phyloP scores from a whole-genome alignment of 208 protist genomes.

The Acanthamoeba polyphaga region DNA sequence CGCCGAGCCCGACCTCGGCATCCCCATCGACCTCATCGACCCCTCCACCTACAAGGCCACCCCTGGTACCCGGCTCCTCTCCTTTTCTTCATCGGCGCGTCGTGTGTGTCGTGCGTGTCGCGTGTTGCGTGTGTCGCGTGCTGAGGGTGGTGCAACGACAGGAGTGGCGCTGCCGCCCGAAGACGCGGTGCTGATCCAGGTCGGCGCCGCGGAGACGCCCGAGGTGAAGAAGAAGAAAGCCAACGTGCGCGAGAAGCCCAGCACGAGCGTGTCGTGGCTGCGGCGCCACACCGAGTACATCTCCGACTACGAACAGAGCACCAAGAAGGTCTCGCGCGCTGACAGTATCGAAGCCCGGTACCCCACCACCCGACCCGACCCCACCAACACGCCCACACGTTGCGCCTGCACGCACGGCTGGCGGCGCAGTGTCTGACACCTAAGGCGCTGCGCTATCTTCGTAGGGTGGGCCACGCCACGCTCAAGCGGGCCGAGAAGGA shows the following conservation, averaged over 20 bases:
- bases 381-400: too few species aligned
- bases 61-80: neutral
- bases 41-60: slow-evolving; percentile 69
- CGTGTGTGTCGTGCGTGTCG: too few species aligned
- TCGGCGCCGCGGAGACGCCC: neutral
- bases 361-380: too few species aligned
- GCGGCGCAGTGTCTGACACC: neutral
- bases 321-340: slow-evolving; percentile 18
- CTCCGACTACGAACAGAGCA: slow-evolving; percentile 38
- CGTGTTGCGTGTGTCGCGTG: too few species aligned
- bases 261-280: slow-evolving; percentile 73
- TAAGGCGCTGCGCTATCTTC: neutral
- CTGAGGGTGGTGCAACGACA: neutral
- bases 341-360: slow-evolving; percentile 47
- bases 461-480: neutral
- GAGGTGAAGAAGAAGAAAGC: slow-evolving; percentile 23
- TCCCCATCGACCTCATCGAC: slow-evolving; percentile 81
- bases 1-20: slow-evolving; percentile 80
- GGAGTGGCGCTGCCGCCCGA: neutral
- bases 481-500: neutral
- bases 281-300: slow-evolving; percentile 79
- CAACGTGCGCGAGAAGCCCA: slow-evolving; percentile 60
- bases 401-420: too few species aligned
- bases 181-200: neutral
- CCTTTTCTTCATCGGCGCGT: too few species aligned